Evolutionary conservation across 805 yeast species (phyloP), one percentile per base, ranked within the genome.

Genomic region (Suhomyces kilbournensis): DNA sequence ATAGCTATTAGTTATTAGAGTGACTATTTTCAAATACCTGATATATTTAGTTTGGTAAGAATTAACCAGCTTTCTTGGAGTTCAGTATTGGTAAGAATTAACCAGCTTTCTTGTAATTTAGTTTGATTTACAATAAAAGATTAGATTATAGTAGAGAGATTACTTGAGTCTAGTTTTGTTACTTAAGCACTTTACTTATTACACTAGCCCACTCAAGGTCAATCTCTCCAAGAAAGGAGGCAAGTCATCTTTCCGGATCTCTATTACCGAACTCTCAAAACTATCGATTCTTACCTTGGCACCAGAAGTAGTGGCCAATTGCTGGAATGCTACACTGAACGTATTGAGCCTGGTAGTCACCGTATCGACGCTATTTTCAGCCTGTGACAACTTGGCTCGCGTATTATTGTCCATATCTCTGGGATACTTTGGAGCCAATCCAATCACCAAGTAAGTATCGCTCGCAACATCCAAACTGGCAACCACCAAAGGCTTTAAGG

Each of bases 201-300:
- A 52, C 4, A 52, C 23, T 15, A 52, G 23, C 23, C 54, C 54
- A 30, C 54, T 48, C 26, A 52, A 48, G 9, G 96, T 89, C 55
- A 93, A 72, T 53, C 83, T 82, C 65, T 94, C 98, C 55, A 94
- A 70, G 63, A 94, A 94, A 47, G 96, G 89, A 4, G 90, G 77
- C 56, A 94, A 73, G 66, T 94, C 99, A 47, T 92, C 97, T 63
- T 85, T 86, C 54, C 90, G 73, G 43, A 94, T 85, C 70, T 94
- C 97, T 44, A 94, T 90, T 20, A 94, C 89, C 3, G 97, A 84
- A 57, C 96, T 88, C 66, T 94, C 98, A 70, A 94, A 94, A 63
- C 96, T 90, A 67, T 94, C 98, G 56, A 94, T 88, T 61, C 93
- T 80, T 17, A 91, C 91, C 60, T 88, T 84, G 2, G 97, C 97